Conservation (phyloP, 1,284 basidiomycete species). For the Sphagnurus paluster region DNA sequence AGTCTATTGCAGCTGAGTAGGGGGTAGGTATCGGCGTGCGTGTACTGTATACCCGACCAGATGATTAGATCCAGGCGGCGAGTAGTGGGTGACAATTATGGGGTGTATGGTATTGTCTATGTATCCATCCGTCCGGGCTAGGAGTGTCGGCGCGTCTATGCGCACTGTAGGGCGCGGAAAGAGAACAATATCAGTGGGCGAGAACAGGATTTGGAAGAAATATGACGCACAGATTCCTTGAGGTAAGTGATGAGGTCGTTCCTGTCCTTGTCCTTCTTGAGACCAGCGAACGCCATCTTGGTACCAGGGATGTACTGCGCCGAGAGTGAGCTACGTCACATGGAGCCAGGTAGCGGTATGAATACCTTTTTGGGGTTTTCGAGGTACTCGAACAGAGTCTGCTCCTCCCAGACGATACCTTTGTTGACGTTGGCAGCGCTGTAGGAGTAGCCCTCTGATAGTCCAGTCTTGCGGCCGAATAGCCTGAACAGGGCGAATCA, state of each 20-base stretch:
- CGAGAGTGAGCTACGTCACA: neutral
- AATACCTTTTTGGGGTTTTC: slow-evolving; percentile 95
- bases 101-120: slow-evolving; percentile 1
- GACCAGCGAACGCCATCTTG: slow-evolving; percentile 96
- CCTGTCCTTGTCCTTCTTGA: slow-evolving; percentile 97
- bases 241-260: slow-evolving; percentile 84
- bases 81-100: slow-evolving; percentile 4
- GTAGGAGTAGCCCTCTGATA: slow-evolving; percentile 87
- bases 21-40: slow-evolving; percentile 17
- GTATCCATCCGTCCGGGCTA: slow-evolving; percentile 4
- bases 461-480: slow-evolving; percentile 90
- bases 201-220: neutral
- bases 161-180: neutral
- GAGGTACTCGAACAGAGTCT: slow-evolving; percentile 93
- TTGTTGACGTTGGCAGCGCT: slow-evolving; percentile 97
- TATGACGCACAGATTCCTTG: slow-evolving; percentile 60
- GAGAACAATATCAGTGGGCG: neutral
- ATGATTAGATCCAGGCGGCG: slow-evolving; percentile 8
- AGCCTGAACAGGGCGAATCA: slow-evolving; percentile 38
- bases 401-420: slow-evolving; percentile 82
- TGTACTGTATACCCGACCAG: neutral
- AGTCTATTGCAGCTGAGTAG: slow-evolving; percentile 15
- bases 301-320: slow-evolving; percentile 90
- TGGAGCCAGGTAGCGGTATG: too few species aligned
- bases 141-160: slow-evolving; percentile 2